Conservation (phyloP, 2,329 filamentous ascomycete genomes). For the Pseudonectria foliicola region DNA sequence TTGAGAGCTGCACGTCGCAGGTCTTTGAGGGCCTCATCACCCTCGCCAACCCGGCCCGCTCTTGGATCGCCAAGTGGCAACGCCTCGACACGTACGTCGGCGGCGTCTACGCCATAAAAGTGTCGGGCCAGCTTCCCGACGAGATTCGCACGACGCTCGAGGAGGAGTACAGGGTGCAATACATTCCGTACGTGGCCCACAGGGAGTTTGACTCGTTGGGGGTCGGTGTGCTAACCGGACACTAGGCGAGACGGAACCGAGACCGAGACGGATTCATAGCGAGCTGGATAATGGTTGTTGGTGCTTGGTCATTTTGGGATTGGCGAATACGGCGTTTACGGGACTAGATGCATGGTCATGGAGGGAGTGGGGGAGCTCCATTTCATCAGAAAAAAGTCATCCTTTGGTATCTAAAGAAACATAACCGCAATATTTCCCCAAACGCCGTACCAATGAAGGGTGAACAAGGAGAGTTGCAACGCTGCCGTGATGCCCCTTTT, state of each 20-base stretch:
- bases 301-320: slow-evolving; percentile 10
- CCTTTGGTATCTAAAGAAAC: slow-evolving; percentile 25
- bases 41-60: slow-evolving; percentile 70
- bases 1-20: slow-evolving; percentile 89
- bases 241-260: slow-evolving; percentile 50
- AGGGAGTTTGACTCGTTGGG: not conserved
- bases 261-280: slow-evolving; percentile 39
- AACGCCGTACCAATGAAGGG: slow-evolving; percentile 6
- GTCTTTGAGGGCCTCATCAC: slow-evolving; percentile 92
- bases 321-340: slow-evolving; percentile 28
- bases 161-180: slow-evolving; percentile 56
- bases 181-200: slow-evolving; percentile 47
- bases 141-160: slow-evolving; percentile 55
- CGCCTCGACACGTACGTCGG: slow-evolving; percentile 79
- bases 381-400: slow-evolving; percentile 8
- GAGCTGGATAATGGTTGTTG: slow-evolving; percentile 10
- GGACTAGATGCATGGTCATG: slow-evolving; percentile 1
- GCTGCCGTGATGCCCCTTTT: too few relatives aligned
- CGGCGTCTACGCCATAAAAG: slow-evolving; percentile 91
- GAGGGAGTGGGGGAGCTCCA: slow-evolving; percentile 5
- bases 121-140: slow-evolving; percentile 70
- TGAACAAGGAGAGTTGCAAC: too few relatives aligned
- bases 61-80: slow-evolving; percentile 98
- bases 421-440: slow-evolving; percentile 2
- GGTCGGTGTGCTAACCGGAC: slow-evolving; percentile 4